A percentile compares a stretch with the other conserved stretches of the same genome.
Conservation (phyloP, 495 filamentous ascomycete genomes). For the Lasiosphaeria miniovina region DNA sequence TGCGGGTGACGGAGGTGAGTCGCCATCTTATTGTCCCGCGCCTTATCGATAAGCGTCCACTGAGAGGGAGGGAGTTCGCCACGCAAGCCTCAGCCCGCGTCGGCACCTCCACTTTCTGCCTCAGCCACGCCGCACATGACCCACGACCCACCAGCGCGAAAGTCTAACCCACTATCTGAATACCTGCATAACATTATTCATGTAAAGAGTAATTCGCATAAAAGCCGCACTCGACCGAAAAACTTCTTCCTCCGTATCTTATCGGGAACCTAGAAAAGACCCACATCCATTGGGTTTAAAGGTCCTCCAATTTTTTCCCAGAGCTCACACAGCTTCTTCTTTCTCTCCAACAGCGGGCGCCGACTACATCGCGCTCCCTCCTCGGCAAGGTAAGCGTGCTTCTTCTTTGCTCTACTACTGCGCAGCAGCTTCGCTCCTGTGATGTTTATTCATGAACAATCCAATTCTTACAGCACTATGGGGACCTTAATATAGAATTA, state of each 20-base stretch:
- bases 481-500: constrained; percentile 64
- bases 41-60: too few species aligned
- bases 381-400: constrained; percentile 40
- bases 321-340: constrained; percentile 6
- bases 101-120: too few species aligned
- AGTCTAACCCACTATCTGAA: background rate
- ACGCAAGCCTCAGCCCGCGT: too few species aligned
- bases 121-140: too few species aligned
- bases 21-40: too few species aligned
- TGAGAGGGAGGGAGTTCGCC: too few species aligned
- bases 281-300: constrained; percentile 29
- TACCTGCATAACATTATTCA: background rate
- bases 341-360: constrained; percentile 12
- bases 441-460: constrained; percentile 67
- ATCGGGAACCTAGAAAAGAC: constrained; percentile 10
- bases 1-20: too few species aligned
- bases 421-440: constrained; percentile 41
- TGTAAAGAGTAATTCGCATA: background rate
- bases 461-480: constrained; percentile 74
- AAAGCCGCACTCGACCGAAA: background rate
- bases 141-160: too few species aligned
- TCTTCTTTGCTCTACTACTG: constrained; percentile 28
- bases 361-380: constrained; percentile 9
- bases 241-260: constrained; percentile 11
- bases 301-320: constrained; percentile 19